Conservation (phyloP, 192 early-diverging fungal species). For the Helicostylum pulchrum region DNA sequence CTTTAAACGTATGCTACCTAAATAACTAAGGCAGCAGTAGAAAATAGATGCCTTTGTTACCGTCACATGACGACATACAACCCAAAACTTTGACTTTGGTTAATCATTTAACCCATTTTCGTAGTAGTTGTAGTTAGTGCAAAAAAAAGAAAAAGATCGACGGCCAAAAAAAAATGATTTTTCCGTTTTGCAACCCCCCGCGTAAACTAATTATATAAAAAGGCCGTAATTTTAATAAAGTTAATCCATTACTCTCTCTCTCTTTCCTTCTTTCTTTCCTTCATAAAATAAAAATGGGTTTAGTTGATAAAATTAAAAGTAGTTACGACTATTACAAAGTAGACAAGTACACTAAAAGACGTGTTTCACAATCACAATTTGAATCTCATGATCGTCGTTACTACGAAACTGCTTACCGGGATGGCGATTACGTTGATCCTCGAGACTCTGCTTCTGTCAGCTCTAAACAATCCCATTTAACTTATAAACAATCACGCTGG, state of each 20-base stretch:
- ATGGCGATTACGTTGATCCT: constrained; percentile 26
- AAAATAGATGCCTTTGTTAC: no score
- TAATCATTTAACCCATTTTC: no score
- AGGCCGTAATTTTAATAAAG: no score
- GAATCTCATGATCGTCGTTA: constrained; percentile 22
- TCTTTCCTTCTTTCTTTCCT: not conserved
- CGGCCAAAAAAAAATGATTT: no score
- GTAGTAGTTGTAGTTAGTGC: no score
- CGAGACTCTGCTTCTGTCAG: not conserved
- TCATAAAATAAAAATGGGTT: constrained; percentile 34
- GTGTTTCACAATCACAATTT: constrained; percentile 29
- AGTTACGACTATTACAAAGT: constrained; percentile 19
- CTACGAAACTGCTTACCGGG: constrained; percentile 23
- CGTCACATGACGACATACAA: no score
- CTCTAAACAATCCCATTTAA: not conserved
- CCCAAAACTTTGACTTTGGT: no score
- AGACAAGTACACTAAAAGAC: constrained; percentile 35
- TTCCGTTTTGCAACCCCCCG: no score
- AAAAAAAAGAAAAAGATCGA: no score
- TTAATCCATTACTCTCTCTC: not conserved
- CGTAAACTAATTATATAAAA: no score
- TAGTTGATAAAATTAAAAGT: constrained; percentile 20
- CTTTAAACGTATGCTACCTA: no score
- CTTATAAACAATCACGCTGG: constrained; percentile 8
- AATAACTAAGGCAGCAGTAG: no score